Conservation (phyloP, 148 eudicot species). For the Limonium bicolor region DNA sequence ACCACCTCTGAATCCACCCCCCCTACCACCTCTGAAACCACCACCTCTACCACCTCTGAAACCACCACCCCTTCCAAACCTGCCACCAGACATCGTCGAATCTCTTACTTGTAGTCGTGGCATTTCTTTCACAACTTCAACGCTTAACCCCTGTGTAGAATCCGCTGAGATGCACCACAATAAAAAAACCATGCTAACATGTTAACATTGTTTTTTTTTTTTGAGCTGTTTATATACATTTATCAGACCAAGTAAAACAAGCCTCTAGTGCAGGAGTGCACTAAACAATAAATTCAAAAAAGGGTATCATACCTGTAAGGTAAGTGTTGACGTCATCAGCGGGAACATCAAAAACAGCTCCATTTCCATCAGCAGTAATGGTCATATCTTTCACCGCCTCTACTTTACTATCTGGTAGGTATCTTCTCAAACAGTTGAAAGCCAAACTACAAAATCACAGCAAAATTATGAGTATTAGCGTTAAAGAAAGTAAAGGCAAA, state of each 20-base stretch:
- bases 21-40: slow-evolving; percentile 34
- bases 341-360: slow-evolving; percentile 76
- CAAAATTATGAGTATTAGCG: neutral
- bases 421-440: slow-evolving; percentile 44
- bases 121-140: slow-evolving; percentile 51
- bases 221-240: neutral
- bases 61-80: slow-evolving; percentile 39
- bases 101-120: slow-evolving; percentile 68
- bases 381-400: slow-evolving; percentile 58
- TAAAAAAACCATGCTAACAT: neutral
- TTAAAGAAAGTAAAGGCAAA: neutral
- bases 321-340: slow-evolving; percentile 43
- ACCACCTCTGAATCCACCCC: slow-evolving; percentile 20
- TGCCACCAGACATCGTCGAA: slow-evolving; percentile 23
- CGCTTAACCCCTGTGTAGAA: slow-evolving; percentile 53
- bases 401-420: slow-evolving; percentile 66
- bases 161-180: slow-evolving; percentile 36
- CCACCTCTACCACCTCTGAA: slow-evolving; percentile 15
- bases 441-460: slow-evolving; percentile 29
- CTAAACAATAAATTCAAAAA: neutral
- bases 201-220: neutral
- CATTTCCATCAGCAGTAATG: slow-evolving; percentile 66
- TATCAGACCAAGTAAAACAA: neutral
- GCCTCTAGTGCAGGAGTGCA: neutral
- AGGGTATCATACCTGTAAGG: slow-evolving; percentile 35